A percentile compares a stretch with the other conserved stretches of the same genome.
Conservation (phyloP, 768 basidiomycete genomes). For the Inosperma sp. region DNA sequence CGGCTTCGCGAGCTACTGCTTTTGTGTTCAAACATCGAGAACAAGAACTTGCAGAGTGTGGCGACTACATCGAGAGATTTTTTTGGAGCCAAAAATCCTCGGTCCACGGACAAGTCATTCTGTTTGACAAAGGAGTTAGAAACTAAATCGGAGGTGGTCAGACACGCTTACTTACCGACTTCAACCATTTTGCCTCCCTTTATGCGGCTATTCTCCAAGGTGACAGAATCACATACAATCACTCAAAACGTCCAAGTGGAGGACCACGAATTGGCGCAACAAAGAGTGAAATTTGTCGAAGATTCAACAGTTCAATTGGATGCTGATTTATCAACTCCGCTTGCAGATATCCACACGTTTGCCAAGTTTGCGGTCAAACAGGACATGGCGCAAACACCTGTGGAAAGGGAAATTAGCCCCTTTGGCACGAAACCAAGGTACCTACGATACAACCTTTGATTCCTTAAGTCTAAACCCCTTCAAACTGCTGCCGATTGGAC, state of each 20-base stretch:
- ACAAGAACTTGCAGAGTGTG: background rate
- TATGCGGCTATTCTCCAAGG: background rate
- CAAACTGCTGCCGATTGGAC: constrained; percentile 16
- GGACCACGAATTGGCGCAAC: background rate
- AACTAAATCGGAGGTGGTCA: too few species aligned
- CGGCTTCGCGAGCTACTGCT: background rate
- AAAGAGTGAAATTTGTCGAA: too few species aligned
- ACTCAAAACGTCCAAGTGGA: background rate
- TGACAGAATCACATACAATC: background rate
- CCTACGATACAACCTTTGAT: background rate
- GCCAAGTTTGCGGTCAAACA: background rate
- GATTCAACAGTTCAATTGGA: too few species aligned
- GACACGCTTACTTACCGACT: background rate
- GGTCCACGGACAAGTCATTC: background rate
- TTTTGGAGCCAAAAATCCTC: background rate
- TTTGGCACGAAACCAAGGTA: background rate
- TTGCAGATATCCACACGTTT: too few species aligned
- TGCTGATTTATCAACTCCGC: too few species aligned
- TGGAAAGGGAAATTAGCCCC: background rate
- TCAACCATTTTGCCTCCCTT: background rate
- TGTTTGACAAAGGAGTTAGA: background rate
- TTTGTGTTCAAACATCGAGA: background rate
- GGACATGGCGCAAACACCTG: background rate
- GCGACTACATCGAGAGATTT: background rate
- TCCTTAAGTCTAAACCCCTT: background rate